A percentile compares a stretch with the other conserved stretches of the same genome.
phyloP scores from a whole-genome alignment of 75 land plant species.

The Selaginella tamariscina region DNA sequence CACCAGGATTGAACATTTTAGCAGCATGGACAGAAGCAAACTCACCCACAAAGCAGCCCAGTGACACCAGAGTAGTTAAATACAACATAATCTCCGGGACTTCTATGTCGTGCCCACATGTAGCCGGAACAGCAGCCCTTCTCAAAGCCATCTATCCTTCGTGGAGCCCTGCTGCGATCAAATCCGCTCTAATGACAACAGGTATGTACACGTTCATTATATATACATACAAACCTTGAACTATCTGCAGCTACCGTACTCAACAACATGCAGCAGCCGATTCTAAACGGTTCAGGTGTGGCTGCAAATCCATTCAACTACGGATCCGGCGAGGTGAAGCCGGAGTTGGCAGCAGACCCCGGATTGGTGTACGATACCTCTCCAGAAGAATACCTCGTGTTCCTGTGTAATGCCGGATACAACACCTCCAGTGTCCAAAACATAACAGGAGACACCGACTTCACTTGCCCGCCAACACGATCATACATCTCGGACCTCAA shows the following conservation, averaged over 20 bases:
- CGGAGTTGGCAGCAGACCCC: not conserved
- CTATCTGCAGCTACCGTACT: slow-evolving; percentile 32
- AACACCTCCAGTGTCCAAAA: slow-evolving; percentile 16
- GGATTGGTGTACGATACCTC: slow-evolving; percentile 5
- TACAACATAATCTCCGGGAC: not conserved
- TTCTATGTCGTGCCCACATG: not conserved
- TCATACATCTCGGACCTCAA: slow-evolving; percentile 14
- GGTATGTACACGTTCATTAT: not conserved
- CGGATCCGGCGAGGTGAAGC: slow-evolving; percentile 1
- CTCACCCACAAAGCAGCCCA: not conserved
- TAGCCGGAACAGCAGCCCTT: not conserved
- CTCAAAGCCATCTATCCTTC: not conserved
- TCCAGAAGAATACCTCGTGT: not conserved
- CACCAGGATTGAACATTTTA: slow-evolving; percentile 11
- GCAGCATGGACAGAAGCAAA: not conserved
- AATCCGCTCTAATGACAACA: not conserved
- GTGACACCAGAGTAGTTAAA: not conserved
- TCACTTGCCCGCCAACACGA: slow-evolving; percentile 28
- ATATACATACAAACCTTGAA: not conserved
- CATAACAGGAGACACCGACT: slow-evolving; percentile 21
- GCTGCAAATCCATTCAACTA: slow-evolving; percentile 45
- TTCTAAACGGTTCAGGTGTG: slow-evolving; percentile 22
- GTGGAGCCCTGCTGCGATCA: not conserved
- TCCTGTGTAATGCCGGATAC: slow-evolving; percentile 10
- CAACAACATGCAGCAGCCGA: slow-evolving; percentile 32